Evolutionary conservation across 805 yeast species (phyloP), one percentile per base, ranked within the genome.

Genomic region (Saccharomycopsis sp.): DNA sequence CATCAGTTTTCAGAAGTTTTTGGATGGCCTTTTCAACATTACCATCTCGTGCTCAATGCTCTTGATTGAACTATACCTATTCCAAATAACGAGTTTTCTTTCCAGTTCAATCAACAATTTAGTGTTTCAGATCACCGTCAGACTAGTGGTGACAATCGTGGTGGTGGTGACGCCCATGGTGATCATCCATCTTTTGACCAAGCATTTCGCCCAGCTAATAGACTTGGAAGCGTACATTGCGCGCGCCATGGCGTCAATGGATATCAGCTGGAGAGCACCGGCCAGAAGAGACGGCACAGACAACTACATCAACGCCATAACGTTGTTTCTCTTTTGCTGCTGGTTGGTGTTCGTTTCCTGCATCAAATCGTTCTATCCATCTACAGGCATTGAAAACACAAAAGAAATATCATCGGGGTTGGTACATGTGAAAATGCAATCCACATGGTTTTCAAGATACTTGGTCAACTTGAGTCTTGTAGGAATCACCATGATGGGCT

Each of bases 401-500:
- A 12, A 23, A 4, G 38, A 35, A n/a, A 7, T n/a, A 4, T 15
- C 18, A 10, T 22, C 15, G 7, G 6, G 4, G 5, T 25, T 35
- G 31, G 30, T 36, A 18, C 27, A 36, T 5, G 22, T n/a, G n/a
- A n/a, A n/a, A n/a, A n/a, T n/a, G n/a, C n/a, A n/a, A n/a, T n/a
- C n/a, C n/a, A n/a, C n/a, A n/a, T n/a, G n/a, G n/a, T 6, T 26
- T 5, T 15, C 41, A n/a, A 34, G 27, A 17, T 34, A 38, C 20
- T 19, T 35, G 13, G 27, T 36, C 10, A 39, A 40, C 30, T 9
- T 41, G 9, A 29, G 45, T 10, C 19, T 44, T 10, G 18, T 44
- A 9, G 48, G 48, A 5, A 37, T 44, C 4, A 27, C 39, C 5
- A 22, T 44, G 12, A 44, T 44, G 48, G 48, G 45, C 15, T 33